Conservation (phyloP, 345 rosid genomes). For the Ailanthus altissimus region DNA sequence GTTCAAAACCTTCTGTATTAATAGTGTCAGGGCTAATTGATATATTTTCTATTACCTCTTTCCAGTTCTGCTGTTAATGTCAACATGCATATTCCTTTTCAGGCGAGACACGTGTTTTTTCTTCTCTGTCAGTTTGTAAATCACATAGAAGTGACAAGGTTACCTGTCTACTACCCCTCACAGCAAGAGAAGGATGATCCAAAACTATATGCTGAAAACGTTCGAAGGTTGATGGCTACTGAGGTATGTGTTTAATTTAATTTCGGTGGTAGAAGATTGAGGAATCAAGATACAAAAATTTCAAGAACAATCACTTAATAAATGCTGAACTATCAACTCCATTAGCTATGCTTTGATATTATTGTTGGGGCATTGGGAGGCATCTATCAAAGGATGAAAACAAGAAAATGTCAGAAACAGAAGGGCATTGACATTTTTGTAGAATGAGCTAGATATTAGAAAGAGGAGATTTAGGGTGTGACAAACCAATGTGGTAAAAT, state of each 20-base stretch:
- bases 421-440: not conserved
- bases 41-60: too few relatives aligned
- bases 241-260: conserved; percentile 55
- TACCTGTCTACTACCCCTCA: conserved; percentile 87
- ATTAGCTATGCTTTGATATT: not conserved
- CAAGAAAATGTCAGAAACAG: not conserved
- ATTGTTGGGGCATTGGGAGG: not conserved
- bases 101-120: conserved; percentile 83
- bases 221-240: conserved; percentile 79
- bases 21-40: not conserved
- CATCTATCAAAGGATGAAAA: not conserved
- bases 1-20: not conserved
- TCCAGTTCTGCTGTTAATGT: not conserved
- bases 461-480: not conserved
- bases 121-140: conserved; percentile 93
- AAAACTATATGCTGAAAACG: conserved; percentile 81
- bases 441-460: not conserved
- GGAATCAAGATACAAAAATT: too few relatives aligned
- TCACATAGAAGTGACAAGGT: conserved; percentile 69
- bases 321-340: conserved; percentile 4
- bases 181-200: conserved; percentile 89
- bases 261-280: not conserved
- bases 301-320: not conserved
- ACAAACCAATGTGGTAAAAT: not conserved
- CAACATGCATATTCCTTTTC: conserved; percentile 20